These are phyloP conservation scores for Alectoria sarmentosa DNA, from an alignment of 495 filamentous ascomycete genomes.

Conservation along the genomic window DNA sequence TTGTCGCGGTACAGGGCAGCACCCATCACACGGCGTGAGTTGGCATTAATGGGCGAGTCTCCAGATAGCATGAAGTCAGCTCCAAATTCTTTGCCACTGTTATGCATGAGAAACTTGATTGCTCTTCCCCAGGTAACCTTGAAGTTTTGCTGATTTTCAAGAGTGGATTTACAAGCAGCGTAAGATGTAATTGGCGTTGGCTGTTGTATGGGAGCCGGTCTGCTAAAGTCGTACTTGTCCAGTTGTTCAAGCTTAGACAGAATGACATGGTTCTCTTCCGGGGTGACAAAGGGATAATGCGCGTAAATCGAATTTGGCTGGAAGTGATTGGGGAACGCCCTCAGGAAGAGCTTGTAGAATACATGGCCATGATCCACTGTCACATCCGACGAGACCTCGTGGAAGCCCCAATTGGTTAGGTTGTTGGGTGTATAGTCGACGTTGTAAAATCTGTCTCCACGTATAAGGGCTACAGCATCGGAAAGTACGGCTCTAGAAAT, in stretches of 20 bases:
- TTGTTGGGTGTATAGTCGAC: slow-evolving; percentile 63
- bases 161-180: slow-evolving; percentile 40
- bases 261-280: slow-evolving; percentile 46
- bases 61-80: slow-evolving; percentile 50
- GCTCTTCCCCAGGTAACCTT: slow-evolving; percentile 50
- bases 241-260: slow-evolving; percentile 38
- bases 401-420: slow-evolving; percentile 73
- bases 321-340: slow-evolving; percentile 55
- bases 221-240: slow-evolving; percentile 46
- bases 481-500: slow-evolving; percentile 64
- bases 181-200: slow-evolving; percentile 43
- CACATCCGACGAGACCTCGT: slow-evolving; percentile 42
- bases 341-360: slow-evolving; percentile 54
- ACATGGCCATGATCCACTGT: slow-evolving; percentile 50
- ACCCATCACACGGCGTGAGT: slow-evolving; percentile 43
- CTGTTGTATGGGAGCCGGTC: slow-evolving; percentile 32
- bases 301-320: slow-evolving; percentile 49
- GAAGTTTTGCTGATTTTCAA: slow-evolving; percentile 45
- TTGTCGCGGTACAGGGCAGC: slow-evolving; percentile 42
- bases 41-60: slow-evolving; percentile 40
- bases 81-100: slow-evolving; percentile 36
- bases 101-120: slow-evolving; percentile 44
- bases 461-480: slow-evolving; percentile 73
- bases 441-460: slow-evolving; percentile 82
- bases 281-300: slow-evolving; percentile 54